These are phyloP conservation scores for Colletotrichum musae DNA, from an alignment of 2,329 filamentous ascomycete genomes.

Conservation along the genomic window DNA sequence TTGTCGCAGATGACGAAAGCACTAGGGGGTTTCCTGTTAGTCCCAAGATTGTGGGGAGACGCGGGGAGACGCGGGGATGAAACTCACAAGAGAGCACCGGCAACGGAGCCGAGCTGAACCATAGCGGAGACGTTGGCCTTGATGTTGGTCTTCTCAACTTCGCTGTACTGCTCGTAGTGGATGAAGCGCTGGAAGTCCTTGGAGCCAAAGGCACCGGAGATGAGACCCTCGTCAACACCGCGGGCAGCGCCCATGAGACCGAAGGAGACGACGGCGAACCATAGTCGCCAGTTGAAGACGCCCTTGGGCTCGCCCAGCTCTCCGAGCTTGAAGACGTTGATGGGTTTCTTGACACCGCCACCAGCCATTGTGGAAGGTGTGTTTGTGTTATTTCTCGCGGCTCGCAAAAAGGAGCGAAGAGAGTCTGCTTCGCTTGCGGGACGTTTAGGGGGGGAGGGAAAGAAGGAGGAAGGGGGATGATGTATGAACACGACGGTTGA, in stretches of 20 bases:
- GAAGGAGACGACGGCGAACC: conserved; percentile 82
- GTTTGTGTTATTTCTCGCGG: conserved; percentile 1
- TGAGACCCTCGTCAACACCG: conserved; percentile 86
- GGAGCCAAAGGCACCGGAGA: conserved; percentile 79
- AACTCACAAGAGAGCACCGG: conserved; percentile 72
- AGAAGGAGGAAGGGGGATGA: conserved; percentile 1
- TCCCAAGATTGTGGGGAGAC: not conserved
- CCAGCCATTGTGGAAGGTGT: conserved; percentile 35
- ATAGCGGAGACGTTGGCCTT: conserved; percentile 85
- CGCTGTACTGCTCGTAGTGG: conserved; percentile 66
- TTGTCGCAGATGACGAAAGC: conserved; percentile 72
- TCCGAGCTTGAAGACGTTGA: conserved; percentile 76
- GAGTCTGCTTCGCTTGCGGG: not conserved
- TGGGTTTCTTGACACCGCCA: conserved; percentile 67
- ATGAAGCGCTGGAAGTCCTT: conserved; percentile 74
- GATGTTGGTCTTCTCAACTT: conserved; percentile 73
- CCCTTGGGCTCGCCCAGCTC: conserved; percentile 77
- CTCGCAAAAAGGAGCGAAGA: conserved; percentile 16
- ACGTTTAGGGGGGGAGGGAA: not conserved
- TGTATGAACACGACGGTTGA: conserved; percentile 37
- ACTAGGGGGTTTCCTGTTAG: conserved; percentile 50
- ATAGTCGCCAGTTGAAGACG: conserved; percentile 83
- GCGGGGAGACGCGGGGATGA: not conserved
- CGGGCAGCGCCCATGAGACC: conserved; percentile 83
- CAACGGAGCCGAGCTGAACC: conserved; percentile 85